Base-by-base conservation (phyloP, 371 early-diverging fungal genomes). In the Mucor plumbeus region DNA sequence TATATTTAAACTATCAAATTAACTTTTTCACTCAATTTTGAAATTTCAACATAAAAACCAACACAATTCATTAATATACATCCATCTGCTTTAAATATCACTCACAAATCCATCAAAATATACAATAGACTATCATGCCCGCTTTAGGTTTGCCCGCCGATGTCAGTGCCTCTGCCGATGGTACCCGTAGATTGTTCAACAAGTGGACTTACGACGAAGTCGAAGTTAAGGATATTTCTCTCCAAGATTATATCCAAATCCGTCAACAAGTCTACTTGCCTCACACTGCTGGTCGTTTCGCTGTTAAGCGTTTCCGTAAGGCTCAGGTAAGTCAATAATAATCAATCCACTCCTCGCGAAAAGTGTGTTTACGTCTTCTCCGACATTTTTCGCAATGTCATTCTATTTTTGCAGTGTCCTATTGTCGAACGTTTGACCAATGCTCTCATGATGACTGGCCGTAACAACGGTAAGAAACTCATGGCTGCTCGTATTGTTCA, bases 391-490 rank as follows among this genome's bases (percentile, higher is more conserved):
- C 60, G 60, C 60, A 60, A 60, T 60, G 26, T 60, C 60, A 43
- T 41, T 38, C 19, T 38, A 36, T 40, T 35, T 36, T 3, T 50
- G 43, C 77, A 93, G 91, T 97, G 98, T 88, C 99, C 99, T 70
- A 92, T 99, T 71, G 95, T 97, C 68, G 99, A 99, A 91, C 94
- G 99, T 82, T 91, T 99, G 68, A 94, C 95, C 85, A 97, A 96
- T 90, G 94, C 96, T 68, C 87, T 99, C 68, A 99, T 99, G 99
- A 97, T 97, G 95, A 95, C 96, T 88, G 99, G 99, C 74, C 96
- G 99, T 82, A 99, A 99, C 94, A 98, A 96, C 88, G 99, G 99
- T 73, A 99, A 99, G 92, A 99, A 99, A 90, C 87, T 95, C 70
- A 93, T 99, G 92, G 96, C 99, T 73, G 92, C 91, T 72, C 95